Percentiles rank a stretch among this genome's conserved stretches.
Evolutionary conservation across 1,139 yeast species (phyloP).

Genomic region (Meyerozyma sp.): DNA sequence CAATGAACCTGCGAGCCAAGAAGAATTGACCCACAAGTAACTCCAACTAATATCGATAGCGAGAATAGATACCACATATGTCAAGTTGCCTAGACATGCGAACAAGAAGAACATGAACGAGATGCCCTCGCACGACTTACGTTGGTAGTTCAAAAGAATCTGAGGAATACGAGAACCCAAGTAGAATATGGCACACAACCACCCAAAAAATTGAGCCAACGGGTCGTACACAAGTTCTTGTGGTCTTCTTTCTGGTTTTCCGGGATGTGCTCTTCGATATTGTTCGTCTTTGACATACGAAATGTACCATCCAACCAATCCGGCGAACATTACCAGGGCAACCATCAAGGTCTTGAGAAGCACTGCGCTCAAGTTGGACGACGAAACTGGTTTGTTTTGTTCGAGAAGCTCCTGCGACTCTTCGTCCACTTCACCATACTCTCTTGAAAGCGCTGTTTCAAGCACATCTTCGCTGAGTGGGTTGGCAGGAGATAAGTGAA

Average conservation of each 20-base stretch:
- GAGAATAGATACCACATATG: conserved; percentile 80
- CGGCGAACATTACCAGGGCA: conserved; percentile 63
- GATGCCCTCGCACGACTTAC: conserved; percentile 91
- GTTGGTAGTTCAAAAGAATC: conserved; percentile 69
- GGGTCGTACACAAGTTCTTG: conserved; percentile 56
- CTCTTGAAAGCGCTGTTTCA: conserved; percentile 49
- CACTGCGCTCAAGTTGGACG: conserved; percentile 16
- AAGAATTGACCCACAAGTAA: conserved; percentile 73
- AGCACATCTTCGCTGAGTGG: conserved; percentile 70
- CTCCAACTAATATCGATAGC: conserved; percentile 66
- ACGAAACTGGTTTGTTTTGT: conserved; percentile 4
- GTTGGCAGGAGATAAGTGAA: conserved; percentile 85
- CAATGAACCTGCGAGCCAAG: conserved; percentile 89
- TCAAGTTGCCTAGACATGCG: conserved; percentile 88
- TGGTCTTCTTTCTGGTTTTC: conserved; percentile 18
- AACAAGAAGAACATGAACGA: conserved; percentile 86
- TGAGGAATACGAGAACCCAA: conserved; percentile 90
- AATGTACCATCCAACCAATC: conserved; percentile 82
- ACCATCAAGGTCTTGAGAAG: conserved; percentile 63
- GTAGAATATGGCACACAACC: conserved; percentile 83
- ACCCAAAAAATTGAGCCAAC: conserved; percentile 84
- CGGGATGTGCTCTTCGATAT: conserved; percentile 25
- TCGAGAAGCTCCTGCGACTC: conserved; percentile 10
- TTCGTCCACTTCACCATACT: conserved; percentile 14
- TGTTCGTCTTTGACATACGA: conserved; percentile 40